A percentile compares a stretch with the other conserved stretches of the same genome.
Conservation (phyloP, 495 filamentous ascomycete species). For the Aspergillus cristatus region DNA sequence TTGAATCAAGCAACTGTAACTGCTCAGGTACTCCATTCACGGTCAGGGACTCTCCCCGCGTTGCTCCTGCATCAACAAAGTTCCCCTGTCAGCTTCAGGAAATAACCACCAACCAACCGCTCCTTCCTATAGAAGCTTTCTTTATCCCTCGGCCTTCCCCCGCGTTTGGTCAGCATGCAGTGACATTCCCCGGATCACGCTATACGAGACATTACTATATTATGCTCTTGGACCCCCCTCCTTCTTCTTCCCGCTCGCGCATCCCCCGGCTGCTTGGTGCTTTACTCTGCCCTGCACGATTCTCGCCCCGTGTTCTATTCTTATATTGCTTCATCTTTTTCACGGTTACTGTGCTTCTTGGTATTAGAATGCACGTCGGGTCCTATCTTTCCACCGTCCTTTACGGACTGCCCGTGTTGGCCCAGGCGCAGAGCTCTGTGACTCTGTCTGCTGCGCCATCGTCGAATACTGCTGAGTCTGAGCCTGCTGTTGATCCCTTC, state of each 20-base stretch:
- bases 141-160: too few relatives aligned
- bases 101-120: too few relatives aligned
- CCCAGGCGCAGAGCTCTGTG: conserved; percentile 8
- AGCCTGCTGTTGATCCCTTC: conserved; percentile 26
- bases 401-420: conserved; percentile 25
- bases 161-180: too few relatives aligned
- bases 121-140: too few relatives aligned
- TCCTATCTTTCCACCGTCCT: conserved; percentile 26
- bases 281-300: conserved; percentile 23
- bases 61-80: too few relatives aligned
- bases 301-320: conserved; percentile 20
- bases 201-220: background rate
- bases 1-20: too few relatives aligned
- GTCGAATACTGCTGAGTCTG: conserved; percentile 2
- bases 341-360: conserved; percentile 17
- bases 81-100: too few relatives aligned
- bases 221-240: conserved; percentile 4
- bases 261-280: conserved; percentile 15
- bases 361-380: conserved; percentile 34
- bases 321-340: conserved; percentile 27
- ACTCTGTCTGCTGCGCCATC: conserved; percentile 2
- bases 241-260: conserved; percentile 1
- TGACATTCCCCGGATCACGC: too few relatives aligned
- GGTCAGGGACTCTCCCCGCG: too few relatives aligned
- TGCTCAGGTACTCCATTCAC: too few relatives aligned